Conservation (phyloP, 139 green algal species). For the Picochlorum sp. region DNA sequence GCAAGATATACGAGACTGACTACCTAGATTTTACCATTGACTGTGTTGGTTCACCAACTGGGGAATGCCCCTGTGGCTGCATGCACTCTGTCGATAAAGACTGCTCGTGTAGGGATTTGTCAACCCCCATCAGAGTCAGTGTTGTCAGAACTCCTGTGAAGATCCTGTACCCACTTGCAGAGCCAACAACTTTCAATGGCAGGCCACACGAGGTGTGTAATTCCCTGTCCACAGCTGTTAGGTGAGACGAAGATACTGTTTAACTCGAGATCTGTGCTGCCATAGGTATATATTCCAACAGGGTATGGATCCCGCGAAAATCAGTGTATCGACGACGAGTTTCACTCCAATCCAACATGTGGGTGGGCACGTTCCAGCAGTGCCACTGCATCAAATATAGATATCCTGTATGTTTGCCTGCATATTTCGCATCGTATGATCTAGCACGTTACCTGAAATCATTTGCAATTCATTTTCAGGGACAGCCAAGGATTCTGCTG, state of each 20-base stretch:
- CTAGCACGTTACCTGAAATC: background rate
- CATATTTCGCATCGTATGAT: background rate
- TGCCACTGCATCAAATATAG: background rate
- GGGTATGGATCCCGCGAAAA: slow-evolving; percentile 5
- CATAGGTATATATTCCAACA: slow-evolving; percentile 9
- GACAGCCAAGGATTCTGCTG: slow-evolving; percentile 80
- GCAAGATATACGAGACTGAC: slow-evolving; percentile 39
- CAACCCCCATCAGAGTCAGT: slow-evolving; percentile 35
- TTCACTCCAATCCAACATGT: slow-evolving; percentile 50
- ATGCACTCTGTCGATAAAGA: slow-evolving; percentile 46
- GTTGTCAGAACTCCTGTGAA: slow-evolving; percentile 57
- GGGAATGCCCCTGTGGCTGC: slow-evolving; percentile 67
- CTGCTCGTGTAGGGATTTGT: slow-evolving; percentile 66
- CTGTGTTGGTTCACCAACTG: slow-evolving; percentile 52
- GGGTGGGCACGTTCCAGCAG: slow-evolving; percentile 46
- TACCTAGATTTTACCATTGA: slow-evolving; percentile 43
- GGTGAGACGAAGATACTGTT: no score
- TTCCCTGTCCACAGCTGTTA: no score
- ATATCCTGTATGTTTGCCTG: slow-evolving; percentile 20
- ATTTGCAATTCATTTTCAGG: slow-evolving; percentile 10
- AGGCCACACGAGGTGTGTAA: slow-evolving; percentile 36
- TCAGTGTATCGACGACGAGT: slow-evolving; percentile 35
- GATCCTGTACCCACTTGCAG: slow-evolving; percentile 56
- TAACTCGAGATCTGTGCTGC: no score
- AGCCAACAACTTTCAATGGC: slow-evolving; percentile 41